Percentiles rank a stretch among this genome's conserved stretches.
phyloP scores from a whole-genome alignment of 768 basidiomycete species.

The Lactarius indigo region DNA sequence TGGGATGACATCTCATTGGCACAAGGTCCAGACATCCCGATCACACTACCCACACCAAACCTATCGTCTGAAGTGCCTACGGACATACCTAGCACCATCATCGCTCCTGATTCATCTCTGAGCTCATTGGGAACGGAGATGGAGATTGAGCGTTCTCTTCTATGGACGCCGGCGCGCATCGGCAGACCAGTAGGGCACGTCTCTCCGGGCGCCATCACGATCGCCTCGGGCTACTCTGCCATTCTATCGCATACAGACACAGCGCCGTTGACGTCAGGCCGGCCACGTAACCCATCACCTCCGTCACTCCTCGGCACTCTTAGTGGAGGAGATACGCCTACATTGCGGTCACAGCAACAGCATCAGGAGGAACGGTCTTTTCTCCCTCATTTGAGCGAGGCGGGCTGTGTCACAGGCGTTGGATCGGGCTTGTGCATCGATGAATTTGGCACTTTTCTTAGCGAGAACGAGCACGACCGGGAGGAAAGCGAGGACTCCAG shows the following conservation, averaged over 20 bases:
- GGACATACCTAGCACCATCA: slow-evolving; percentile 20
- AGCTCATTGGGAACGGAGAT: slow-evolving; percentile 15
- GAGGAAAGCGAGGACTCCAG: background rate
- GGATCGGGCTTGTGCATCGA: slow-evolving; percentile 12
- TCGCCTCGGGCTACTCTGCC: slow-evolving; percentile 21
- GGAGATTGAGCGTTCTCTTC: slow-evolving; percentile 11
- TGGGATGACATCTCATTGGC: slow-evolving; percentile 15
- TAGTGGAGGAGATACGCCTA: background rate
- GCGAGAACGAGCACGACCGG: slow-evolving; percentile 1
- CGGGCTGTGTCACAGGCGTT: slow-evolving; percentile 1
- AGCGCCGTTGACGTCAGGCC: background rate
- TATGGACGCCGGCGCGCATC: slow-evolving; percentile 15
- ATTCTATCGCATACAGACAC: slow-evolving; percentile 1
- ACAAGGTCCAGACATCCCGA: slow-evolving; percentile 18
- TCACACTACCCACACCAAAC: slow-evolving; percentile 21
- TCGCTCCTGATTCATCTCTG: slow-evolving; percentile 14
- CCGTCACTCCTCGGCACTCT: slow-evolving; percentile 9
- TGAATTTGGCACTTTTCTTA: slow-evolving; percentile 24
- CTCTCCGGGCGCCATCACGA: slow-evolving; percentile 17
- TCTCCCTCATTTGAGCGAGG: slow-evolving; percentile 17
- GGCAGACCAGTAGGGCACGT: background rate
- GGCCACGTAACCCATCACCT: slow-evolving; percentile 21
- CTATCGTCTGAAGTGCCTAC: slow-evolving; percentile 13
- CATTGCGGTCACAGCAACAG: background rate
- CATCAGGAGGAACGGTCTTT: slow-evolving; percentile 7